Evolutionary conservation across 768 basidiomycete genomes (phyloP).

Genomic region (Trametes cingulata): DNA sequence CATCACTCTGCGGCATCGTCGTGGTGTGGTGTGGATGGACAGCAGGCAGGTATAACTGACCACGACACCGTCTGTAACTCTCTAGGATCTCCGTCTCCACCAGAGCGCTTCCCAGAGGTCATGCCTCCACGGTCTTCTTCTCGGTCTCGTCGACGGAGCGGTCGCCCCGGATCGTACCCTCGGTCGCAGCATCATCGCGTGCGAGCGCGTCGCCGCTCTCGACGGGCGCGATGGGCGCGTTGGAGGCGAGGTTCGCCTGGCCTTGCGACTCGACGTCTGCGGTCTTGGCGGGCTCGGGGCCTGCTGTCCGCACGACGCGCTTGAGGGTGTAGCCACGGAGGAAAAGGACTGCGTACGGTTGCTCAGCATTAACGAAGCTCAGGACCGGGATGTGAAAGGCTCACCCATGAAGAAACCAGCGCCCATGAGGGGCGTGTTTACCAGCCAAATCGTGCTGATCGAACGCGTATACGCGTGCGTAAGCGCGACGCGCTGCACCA

Average conservation of each 20-base stretch:
- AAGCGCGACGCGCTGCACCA: constrained; percentile 45
- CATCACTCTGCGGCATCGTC: too few species aligned
- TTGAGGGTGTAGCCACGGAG: constrained; percentile 61
- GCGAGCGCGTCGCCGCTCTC: constrained; percentile 8
- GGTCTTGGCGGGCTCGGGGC: constrained; percentile 32
- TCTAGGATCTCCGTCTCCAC: background rate
- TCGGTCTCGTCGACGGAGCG: constrained; percentile 5
- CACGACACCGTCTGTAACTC: too few species aligned
- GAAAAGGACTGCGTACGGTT: constrained; percentile 46
- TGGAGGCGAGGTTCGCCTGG: constrained; percentile 6
- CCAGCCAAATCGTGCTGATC: constrained; percentile 64
- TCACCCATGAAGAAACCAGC: constrained; percentile 47
- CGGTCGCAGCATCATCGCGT: constrained; percentile 19
- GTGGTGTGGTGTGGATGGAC: too few species aligned
- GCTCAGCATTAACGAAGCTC: background rate
- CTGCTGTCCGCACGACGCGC: constrained; percentile 46
- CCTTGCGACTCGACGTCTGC: constrained; percentile 27
- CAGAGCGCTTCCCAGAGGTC: background rate
- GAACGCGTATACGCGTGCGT: constrained; percentile 64
- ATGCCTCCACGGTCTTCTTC: background rate
- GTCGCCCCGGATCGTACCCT: constrained; percentile 19
- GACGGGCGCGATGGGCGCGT: constrained; percentile 1
- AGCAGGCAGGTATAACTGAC: too few species aligned
- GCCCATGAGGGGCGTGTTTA: constrained; percentile 58
- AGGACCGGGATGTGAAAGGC: constrained; percentile 1